phyloP scores from a whole-genome alignment of 192 early-diverging fungal genomes.

The Backusella parvicylindrica region DNA sequence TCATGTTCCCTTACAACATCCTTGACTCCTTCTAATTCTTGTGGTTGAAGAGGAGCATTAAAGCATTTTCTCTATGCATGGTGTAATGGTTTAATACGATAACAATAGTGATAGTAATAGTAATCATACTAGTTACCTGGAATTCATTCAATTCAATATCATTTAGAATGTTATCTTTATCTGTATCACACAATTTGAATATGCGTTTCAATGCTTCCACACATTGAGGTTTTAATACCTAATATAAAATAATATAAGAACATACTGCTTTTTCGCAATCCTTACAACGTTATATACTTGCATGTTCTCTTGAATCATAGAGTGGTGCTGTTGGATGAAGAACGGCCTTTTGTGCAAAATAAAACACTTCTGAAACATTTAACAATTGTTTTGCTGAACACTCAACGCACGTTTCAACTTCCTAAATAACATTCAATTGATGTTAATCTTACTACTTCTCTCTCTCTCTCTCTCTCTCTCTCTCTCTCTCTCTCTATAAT shows the following conservation, averaged over 20 bases:
- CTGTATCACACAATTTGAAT: conserved; percentile 92
- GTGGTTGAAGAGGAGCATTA: conserved; percentile 89
- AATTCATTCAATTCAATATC: conserved; percentile 97
- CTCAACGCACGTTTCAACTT: conserved; percentile 98
- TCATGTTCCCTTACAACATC: conserved; percentile 89
- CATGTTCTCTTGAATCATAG: conserved; percentile 93
- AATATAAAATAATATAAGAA: neutral
- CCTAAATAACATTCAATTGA: conserved; percentile 53
- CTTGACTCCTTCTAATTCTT: conserved; percentile 96
- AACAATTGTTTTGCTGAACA: conserved; percentile 95
- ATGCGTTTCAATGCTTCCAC: conserved; percentile 90
- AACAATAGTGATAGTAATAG: no score
- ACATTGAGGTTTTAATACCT: conserved; percentile 84
- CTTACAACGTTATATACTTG: conserved; percentile 24
- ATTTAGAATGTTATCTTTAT: conserved; percentile 90
- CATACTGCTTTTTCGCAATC: no score
- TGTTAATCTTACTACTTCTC: no score
- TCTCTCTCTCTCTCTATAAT: no score
- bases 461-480: no score
- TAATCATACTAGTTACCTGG: conserved; percentile 74
- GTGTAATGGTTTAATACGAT: no score
- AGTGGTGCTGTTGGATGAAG: conserved; percentile 95
- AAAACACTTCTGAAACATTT: conserved; percentile 99
- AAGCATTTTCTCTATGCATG: conserved; percentile 86
- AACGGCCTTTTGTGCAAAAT: conserved; percentile 99